These are phyloP conservation scores for Venturia carpophila DNA, from an alignment of 2,329 filamentous ascomycete species.

Conservation along the genomic window DNA sequence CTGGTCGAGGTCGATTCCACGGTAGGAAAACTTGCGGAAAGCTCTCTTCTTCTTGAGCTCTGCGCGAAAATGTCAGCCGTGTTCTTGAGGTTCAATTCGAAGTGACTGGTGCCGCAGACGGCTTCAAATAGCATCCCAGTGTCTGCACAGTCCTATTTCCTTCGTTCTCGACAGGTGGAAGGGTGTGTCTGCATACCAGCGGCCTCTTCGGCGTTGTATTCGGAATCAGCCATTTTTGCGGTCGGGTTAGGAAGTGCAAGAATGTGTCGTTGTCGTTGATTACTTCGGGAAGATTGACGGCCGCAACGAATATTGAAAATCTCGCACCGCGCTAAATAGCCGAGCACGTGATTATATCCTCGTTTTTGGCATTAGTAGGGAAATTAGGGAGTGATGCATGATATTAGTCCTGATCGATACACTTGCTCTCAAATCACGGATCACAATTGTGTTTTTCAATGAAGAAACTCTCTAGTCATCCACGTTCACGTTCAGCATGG, in stretches of 20 bases:
- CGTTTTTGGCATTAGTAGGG: not conserved
- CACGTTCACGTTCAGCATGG: not conserved
- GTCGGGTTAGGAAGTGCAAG: slow-evolving; percentile 20
- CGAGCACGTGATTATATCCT: not conserved
- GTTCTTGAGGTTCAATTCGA: not conserved
- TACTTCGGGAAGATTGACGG: not conserved
- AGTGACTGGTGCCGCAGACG: not conserved
- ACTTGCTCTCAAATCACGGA: not conserved
- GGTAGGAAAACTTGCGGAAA: slow-evolving; percentile 99
- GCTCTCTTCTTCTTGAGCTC: slow-evolving; percentile 99
- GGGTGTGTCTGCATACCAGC: slow-evolving; percentile 51
- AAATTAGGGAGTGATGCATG: not conserved
- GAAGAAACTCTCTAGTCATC: not conserved
- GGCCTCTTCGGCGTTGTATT: slow-evolving; percentile 59
- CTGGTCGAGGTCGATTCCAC: slow-evolving; percentile 99
- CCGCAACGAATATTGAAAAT: not conserved
- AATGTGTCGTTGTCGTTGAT: slow-evolving; percentile 1
- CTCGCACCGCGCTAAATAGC: not conserved
- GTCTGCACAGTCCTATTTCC: not conserved
- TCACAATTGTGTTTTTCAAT: not conserved
- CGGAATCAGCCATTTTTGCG: slow-evolving; percentile 76
- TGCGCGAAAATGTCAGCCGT: slow-evolving; percentile 28
- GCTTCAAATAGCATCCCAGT: not conserved
- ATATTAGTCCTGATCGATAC: not conserved
- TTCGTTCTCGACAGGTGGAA: not conserved